Base-by-base conservation (phyloP, 2,329 filamentous ascomycete species). In the Epichloe typhina region DNA sequence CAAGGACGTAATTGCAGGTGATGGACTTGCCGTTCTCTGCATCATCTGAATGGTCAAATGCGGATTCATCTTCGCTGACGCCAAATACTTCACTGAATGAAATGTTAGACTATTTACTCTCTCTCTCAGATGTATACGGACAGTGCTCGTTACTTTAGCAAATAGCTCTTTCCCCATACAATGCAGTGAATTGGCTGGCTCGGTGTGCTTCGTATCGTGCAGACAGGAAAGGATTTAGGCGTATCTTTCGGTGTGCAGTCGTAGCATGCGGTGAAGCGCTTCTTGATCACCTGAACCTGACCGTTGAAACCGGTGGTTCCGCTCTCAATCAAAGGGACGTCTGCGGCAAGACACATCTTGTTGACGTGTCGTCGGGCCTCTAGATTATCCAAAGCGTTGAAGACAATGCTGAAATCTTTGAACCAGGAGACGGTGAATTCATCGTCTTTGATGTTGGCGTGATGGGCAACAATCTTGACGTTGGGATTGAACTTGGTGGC, bases 131-230 rank as follows among this genome's bases (percentile, higher is more conserved):
- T 54, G 61, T 4, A 23, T 17, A 9, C 8, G 17, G n/a, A 26
- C 13, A 15, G 38, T 15, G 2, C 3, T 35, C 72, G 75, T 23
- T 60, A 71, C 68, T 88, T 93, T 54, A 98, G 79, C 8, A 98
- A 76, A 65, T 97, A 98, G 65, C 89, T 95, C 70, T 97, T 98
- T 19, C 80, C 91, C 93, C 93, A 98, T 2, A 98, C 91, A 54
- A 98, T 98, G 70, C 93, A 97, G 69, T 98, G 93, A 42, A 98
- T 97, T 0, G 91, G 88, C 61, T 97, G 91, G 57, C 86, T 95
- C 0, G 93, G 93, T 0, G 90, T 98, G 66, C 88, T 96, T 65
- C 93, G 82, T 60, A 98, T 97, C 1, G 93, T 98, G 71, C 93
- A 98, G 41, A 97, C 90, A 2, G 93, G 90, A 62, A 94, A 97